Evolutionary conservation across 441 rosid species (phyloP), one percentile per base, ranked within the genome.

Genomic region (Hura crepitans): DNA sequence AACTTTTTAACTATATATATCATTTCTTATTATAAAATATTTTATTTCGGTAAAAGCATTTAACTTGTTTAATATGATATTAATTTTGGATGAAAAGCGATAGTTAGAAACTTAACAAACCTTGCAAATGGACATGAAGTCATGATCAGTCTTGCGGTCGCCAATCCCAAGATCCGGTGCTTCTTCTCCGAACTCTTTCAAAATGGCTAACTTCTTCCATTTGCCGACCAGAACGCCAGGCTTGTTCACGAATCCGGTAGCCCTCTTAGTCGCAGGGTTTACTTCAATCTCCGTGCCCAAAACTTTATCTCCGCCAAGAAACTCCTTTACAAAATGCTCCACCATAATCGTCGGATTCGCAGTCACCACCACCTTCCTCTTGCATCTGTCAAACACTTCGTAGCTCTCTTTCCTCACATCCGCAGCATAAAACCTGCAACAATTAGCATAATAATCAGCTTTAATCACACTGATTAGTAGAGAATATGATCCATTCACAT

Each of bases 101-200:
- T 25, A 55, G 25, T n/a, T 12, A 33, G 28, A 55, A 25, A 27
- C 4, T 0, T 55, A 25, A 11, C 59, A 55, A 23, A 92, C 99
- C 97, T 95, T 89, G 95, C 97, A 95, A 71, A 92, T 78, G 53
- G 93, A 80, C 99, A 95, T 92, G 91, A 92, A 95, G 78, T 89
- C 97, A 35, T 90, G 94, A 78, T 95, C 99, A 1, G 97, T 83
- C 37, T 83, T 79, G 5, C 99, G 92, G 74, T 95, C 99, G 9
- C 99, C 99, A 45, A 95, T 78, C 18, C 97, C 97, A 42, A 95
- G 77, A 79, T 92, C 95, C 0, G 99, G 97, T 1, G 87, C 64
- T 0, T 84, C 88, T 0, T 86, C 87, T 0, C 90, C 90, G 12
- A 95, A 95, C 78, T 95, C 97, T 65, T 89, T 85, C 72, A 81